Base-by-base conservation (phyloP, 768 basidiomycete genomes). In the Tulasnella sp. region DNA sequence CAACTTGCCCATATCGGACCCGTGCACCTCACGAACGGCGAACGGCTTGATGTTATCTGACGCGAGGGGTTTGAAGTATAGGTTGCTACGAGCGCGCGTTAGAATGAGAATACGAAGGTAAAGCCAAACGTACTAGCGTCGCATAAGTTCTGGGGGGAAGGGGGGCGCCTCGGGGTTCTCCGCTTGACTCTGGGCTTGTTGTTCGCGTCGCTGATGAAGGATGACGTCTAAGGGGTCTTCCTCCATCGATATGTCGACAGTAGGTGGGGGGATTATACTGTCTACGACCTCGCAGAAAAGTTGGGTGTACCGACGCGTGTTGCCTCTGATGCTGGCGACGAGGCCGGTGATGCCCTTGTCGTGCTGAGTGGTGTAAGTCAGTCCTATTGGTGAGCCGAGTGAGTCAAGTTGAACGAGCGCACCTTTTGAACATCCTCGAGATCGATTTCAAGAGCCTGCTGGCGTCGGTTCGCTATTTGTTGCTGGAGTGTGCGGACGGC, bases 151-250 rank as follows among this genome's bases (percentile, higher is more conserved):
- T 75, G 94, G 91, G 0, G 98, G 98, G 86, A 99, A 99, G 16
- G 69, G 40, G 6, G 79, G 12, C 44, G 91, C 91, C 28, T 92
- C 90, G 82, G 92, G 90, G n/a, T 85, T 86, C n/a, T 86, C 86
- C 31, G 91, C 92, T 79, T 94, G 94, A 54, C 92, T 88, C 85
- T 93, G 91, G 79, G 93, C 91, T 83, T 98, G 98, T 80, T 95
- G 90, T 85, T 98, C 94, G 78, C 93, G 89, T 78, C 98, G 90
- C 84, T 99, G 98, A 85, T 96, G 96, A 82, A 99, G 89, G 80
- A 99, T 98, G 6, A 99, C 92, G 86, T 99, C 98, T 58, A 98
- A 94, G 75, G 98, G 97, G 85, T 99, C 98, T 82, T 96, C 94
- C 58, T 96, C 91, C 82, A 95, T 92, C 80, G 92, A 93, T 81